Evolutionary conservation across 331 rosid species (phyloP).

Genomic region (Arachis monticola): DNA sequence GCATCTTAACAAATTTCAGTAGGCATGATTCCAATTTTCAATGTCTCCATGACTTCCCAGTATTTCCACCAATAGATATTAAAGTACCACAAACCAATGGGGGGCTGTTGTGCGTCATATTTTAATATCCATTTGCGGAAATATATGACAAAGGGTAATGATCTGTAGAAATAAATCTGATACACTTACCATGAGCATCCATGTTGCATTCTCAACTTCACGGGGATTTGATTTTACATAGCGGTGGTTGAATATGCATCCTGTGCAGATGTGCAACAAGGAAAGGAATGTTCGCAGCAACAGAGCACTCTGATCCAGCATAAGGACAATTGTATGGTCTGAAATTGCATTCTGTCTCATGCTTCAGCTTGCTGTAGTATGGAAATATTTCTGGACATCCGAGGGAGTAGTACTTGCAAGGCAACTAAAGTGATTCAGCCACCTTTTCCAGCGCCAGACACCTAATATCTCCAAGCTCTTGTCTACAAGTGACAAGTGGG

Average conservation of each 20-base stretch:
- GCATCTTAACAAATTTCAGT: slow-evolving; percentile 1
- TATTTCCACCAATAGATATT: neutral
- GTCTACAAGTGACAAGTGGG: slow-evolving; percentile 67
- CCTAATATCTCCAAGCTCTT: slow-evolving; percentile 91
- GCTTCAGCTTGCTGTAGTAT: slow-evolving; percentile 80
- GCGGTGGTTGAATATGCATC: slow-evolving; percentile 85
- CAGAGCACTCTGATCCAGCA: slow-evolving; percentile 83
- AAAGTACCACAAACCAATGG: neutral
- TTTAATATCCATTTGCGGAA: no score
- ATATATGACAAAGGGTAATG: neutral
- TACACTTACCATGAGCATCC: slow-evolving; percentile 86
- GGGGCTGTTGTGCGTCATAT: neutral
- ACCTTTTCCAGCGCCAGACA: slow-evolving; percentile 87
- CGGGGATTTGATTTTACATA: slow-evolving; percentile 89
- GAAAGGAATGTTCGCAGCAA: slow-evolving; percentile 76
- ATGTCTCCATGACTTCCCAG: neutral
- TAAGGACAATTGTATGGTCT: slow-evolving; percentile 87
- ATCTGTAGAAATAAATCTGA: neutral
- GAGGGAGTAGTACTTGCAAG: slow-evolving; percentile 72
- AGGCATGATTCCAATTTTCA: neutral
- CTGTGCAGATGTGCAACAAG: slow-evolving; percentile 77
- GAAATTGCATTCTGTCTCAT: slow-evolving; percentile 73
- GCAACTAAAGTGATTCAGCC: slow-evolving; percentile 82
- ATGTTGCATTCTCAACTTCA: slow-evolving; percentile 88
- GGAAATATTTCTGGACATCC: slow-evolving; percentile 90